Base-by-base conservation (phyloP, 2,329 filamentous ascomycete genomes). In the Cytospora paraplurivora region DNA sequence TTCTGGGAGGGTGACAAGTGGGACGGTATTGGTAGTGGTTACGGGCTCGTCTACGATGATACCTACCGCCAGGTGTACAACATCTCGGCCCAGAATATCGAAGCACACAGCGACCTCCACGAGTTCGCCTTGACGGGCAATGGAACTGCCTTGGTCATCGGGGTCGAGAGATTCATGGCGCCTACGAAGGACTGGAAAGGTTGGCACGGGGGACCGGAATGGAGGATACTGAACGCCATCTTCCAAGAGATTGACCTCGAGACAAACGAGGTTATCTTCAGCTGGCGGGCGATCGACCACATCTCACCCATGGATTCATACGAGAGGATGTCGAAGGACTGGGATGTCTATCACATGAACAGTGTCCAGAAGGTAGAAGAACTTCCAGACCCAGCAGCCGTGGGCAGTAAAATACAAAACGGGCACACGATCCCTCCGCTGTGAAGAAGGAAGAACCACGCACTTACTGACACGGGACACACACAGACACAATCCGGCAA, bases 291-390 rank as follows among this genome's bases (percentile, higher is more conserved):
- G 1, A 60, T 64, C 70, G 71, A 76, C 7, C 71, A 76, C 65
- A 63, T 66, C 38, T 41, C 41, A 3, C 64, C 64, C 35, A 35
- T 37, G 52, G 53, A 63, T 12, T 66, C 64, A 1, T 54, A 57
- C 21, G 64, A 66, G 64, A 55, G 19, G 19, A 35, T 63, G 37
- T 27, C 67, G 1, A 67, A 68, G 27, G 73, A 77, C 1, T 86
- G 82, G 73, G 83, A 86, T 69, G 84, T 78, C 64, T 85, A 84
- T 69, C 82, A 85, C 71, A 79, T 86, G 71, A 84, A 85, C 72
- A 81, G 81, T 41, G 73, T 86, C 37, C 79, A 84, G 33, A 66
- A 66, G 64, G 64, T 63, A 66, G 12, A 21, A 21, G 35, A 37
- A 27, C 27, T 33, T 33, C 37, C 17, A 17, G 4, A 44, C 17